A percentile compares a stretch with the other conserved stretches of the same genome.
These are phyloP conservation scores for Cladophialophora immunda DNA, from an alignment of 2,329 filamentous ascomycete species.

Conservation along the genomic window DNA sequence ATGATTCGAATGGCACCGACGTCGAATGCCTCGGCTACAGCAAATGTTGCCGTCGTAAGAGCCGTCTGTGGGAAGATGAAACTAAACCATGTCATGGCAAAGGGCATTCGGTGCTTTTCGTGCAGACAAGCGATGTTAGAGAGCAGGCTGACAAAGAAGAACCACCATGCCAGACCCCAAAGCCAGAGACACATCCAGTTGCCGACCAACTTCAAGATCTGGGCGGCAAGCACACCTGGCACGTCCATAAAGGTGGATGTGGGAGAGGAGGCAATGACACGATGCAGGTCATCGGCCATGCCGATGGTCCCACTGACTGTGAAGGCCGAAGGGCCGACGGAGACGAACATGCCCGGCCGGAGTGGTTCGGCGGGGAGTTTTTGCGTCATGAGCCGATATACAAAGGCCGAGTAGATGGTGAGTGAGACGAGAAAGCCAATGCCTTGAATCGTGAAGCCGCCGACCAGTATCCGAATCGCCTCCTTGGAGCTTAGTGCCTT, in stretches of 20 bases:
- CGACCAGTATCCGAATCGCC: conserved; percentile 65
- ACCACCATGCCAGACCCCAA: conserved; percentile 84
- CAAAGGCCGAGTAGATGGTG: conserved; percentile 84
- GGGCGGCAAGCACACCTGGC: conserved; percentile 60
- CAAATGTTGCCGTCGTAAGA: conserved; percentile 75
- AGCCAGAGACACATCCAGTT: conserved; percentile 79
- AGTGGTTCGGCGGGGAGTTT: conserved; percentile 80
- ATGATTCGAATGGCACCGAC: conserved; percentile 70
- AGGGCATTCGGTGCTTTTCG: conserved; percentile 65
- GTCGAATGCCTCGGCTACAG: conserved; percentile 70
- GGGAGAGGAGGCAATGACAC: conserved; percentile 55
- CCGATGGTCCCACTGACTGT: conserved; percentile 68
- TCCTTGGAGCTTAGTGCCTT: conserved; percentile 52
- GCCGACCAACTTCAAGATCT: conserved; percentile 63
- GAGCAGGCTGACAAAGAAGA: conserved; percentile 81
- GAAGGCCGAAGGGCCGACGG: conserved; percentile 78
- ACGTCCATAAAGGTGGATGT: conserved; percentile 62
- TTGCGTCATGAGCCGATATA: conserved; percentile 88
- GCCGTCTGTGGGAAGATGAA: conserved; percentile 85
- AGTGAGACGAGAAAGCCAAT: conserved; percentile 71
- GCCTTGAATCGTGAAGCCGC: conserved; percentile 69
- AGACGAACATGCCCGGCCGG: conserved; percentile 85
- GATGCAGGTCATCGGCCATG: conserved; percentile 63
- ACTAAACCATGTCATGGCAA: conserved; percentile 86
- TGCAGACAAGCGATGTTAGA: conserved; percentile 46